Percentiles rank a stretch among this genome's conserved stretches.
phyloP scores from a whole-genome alignment of 2,329 filamentous ascomycete genomes.

The Cryphonectria naterciae region DNA sequence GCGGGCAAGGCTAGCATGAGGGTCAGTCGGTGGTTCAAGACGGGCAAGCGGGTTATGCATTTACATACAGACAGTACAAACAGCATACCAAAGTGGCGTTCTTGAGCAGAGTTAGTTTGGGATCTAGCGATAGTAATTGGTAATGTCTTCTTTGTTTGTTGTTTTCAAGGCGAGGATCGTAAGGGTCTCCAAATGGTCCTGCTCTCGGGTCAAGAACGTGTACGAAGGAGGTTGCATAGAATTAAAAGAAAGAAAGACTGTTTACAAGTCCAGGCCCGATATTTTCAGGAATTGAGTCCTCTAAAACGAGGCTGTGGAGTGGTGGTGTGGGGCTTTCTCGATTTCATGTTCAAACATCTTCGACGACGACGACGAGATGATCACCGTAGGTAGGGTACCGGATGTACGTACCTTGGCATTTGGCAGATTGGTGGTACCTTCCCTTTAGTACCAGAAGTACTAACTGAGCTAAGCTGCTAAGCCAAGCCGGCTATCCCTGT shows the following conservation, averaged over 20 bases:
- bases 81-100: not conserved
- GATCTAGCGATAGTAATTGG: not conserved
- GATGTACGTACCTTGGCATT: not conserved
- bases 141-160: not conserved
- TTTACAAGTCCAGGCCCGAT: not conserved
- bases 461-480: not conserved
- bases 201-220: not conserved
- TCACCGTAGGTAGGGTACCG: not conserved
- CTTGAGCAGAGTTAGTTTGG: not conserved
- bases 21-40: not conserved
- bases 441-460: no score
- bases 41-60: not conserved
- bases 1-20: not conserved
- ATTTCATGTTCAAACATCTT: no score
- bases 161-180: not conserved
- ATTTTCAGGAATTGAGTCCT: no score
- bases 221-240: not conserved
- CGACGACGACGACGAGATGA: not conserved
- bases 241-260: not conserved
- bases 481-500: not conserved
- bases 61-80: not conserved
- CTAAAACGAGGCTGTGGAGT: no score
- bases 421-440: not conserved
- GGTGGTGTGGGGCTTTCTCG: no score
- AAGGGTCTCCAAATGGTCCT: not conserved